Base-by-base conservation (phyloP, 2,329 filamentous ascomycete species). In the Incumbomyces delicatus region DNA sequence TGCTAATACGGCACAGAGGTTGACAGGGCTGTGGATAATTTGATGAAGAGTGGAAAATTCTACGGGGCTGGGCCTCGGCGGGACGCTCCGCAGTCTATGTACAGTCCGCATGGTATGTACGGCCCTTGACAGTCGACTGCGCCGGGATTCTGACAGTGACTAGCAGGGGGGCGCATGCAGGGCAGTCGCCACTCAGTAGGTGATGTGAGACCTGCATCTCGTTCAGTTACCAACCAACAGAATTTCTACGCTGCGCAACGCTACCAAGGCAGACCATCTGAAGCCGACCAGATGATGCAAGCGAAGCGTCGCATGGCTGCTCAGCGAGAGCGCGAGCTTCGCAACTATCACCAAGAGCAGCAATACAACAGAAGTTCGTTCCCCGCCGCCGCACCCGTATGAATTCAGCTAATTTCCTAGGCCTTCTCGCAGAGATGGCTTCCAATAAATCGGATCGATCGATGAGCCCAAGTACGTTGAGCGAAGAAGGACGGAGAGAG, bases 261-360 rank as follows among this genome's bases (percentile, higher is more conserved):
- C 63, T 92, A 94, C 70, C 87, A 90, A 70, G 80, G 75, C 74
- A 87, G 75, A 71, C 87, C 77, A 71, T 89, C 77, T 75, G 92
- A 96, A 74, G 87, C 88, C 68, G 92, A 96, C 73, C 89, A 95
- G 73, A 87, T 95, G 81, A 87, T 95, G 77, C 92, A 96, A 80
- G 89, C 88, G 62, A 96, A 96, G 79, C 87, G 92, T 74, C 85
- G 90, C 76, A 94, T 96, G 87, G 92, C 92, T 63, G 92, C 92
- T 67, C 92, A 96, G 74, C 87, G 92, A 71, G 92, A 98, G 77
- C 86, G 90, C 71, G 92, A 98, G 75, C 83, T 98, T 69, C 87
- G 92, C 71, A 98, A 96, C 73, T 95, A 96, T 73, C 92, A 98
- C 74, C 94, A 95, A 73, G 92, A 98, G 80, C 92, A 98, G 80